Conservation (phyloP, 129 eudicot species). For the Helianthus tuberosus region DNA sequence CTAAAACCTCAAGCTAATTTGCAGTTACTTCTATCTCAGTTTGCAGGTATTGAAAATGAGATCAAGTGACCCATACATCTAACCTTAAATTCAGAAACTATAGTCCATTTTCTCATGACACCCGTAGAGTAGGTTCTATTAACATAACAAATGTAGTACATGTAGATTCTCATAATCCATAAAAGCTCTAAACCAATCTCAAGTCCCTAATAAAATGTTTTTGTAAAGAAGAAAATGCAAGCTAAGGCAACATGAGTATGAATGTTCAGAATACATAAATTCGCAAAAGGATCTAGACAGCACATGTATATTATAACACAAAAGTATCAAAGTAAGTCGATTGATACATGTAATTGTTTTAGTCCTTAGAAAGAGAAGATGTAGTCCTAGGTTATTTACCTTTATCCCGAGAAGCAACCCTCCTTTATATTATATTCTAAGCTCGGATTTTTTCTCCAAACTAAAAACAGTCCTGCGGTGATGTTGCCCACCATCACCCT, state of each 20-base stretch:
- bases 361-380: not conserved
- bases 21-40: conserved; percentile 7
- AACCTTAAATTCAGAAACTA: conserved; percentile 5
- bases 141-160: not conserved
- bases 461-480: conserved; percentile 1
- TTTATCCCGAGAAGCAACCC: conserved; percentile 7
- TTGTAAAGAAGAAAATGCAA: not conserved
- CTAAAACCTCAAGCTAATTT: conserved; percentile 16
- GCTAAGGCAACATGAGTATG: conserved; percentile 6
- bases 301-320: too few species aligned
- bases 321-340: not conserved
- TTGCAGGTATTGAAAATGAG: not conserved
- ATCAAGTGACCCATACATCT: not conserved
- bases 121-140: not conserved
- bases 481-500: conserved; percentile 11
- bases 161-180: not conserved
- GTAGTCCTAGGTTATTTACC: conserved; percentile 8
- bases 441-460: not conserved
- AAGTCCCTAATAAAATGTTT: not conserved
- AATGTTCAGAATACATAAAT: conserved; percentile 11
- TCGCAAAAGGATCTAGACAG: too few species aligned
- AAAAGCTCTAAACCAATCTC: conserved; percentile 23
- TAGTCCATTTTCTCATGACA: conserved; percentile 14
- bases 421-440: not conserved
- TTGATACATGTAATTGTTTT: not conserved